Evolutionary conservation across 768 basidiomycete species (phyloP).

Genomic region (Xanthoconium stramineum): DNA sequence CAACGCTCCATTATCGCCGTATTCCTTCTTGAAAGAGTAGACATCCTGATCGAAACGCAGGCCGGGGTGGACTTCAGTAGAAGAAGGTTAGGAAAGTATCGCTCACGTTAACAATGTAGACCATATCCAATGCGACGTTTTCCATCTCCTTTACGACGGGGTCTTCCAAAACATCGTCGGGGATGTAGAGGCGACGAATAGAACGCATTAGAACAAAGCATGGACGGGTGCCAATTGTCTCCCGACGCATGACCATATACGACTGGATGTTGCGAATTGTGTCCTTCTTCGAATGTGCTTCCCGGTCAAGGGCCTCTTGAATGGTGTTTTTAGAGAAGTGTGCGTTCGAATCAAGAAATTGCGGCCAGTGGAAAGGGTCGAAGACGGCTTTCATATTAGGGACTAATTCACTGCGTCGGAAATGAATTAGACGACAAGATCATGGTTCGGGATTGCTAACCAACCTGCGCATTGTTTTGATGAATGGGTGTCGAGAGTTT

Average conservation of each 20-base stretch:
- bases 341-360: conserved; percentile 22
- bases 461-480: conserved; percentile 24
- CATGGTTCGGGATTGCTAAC: background rate
- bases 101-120: conserved; percentile 26
- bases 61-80: background rate
- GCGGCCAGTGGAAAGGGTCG: conserved; percentile 28
- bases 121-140: conserved; percentile 24
- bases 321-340: conserved; percentile 20
- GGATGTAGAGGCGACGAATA: conserved; percentile 23
- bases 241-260: conserved; percentile 29
- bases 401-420: conserved; percentile 19
- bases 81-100: too few relatives aligned
- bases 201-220: conserved; percentile 30
- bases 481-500: conserved; percentile 21
- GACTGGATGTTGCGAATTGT: conserved; percentile 19
- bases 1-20: conserved; percentile 25
- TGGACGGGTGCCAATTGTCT: conserved; percentile 28
- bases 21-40: conserved; percentile 31
- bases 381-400: conserved; percentile 22
- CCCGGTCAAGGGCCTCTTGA: conserved; percentile 28
- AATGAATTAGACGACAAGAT: background rate
- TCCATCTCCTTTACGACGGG: conserved; percentile 28
- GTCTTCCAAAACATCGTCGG: conserved; percentile 20
- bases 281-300: conserved; percentile 13
- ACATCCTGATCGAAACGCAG: conserved; percentile 17